phyloP scores from a whole-genome alignment of 768 basidiomycete genomes.

The Boletus pseudopeckii region DNA sequence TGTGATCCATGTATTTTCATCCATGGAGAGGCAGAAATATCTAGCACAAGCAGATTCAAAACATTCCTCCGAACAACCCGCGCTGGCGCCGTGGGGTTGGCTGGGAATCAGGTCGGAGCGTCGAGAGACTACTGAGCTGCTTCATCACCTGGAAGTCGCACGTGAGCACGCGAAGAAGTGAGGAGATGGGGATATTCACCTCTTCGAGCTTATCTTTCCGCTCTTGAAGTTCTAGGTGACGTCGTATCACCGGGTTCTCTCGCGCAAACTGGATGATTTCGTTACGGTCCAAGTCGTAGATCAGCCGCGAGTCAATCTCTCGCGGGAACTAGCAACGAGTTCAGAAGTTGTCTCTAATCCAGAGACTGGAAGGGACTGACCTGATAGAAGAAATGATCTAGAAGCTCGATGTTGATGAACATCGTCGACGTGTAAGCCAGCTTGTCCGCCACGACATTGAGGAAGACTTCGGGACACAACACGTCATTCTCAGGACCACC shows the following conservation, averaged over 20 bases:
- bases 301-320: slow-evolving; percentile 90
- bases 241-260: slow-evolving; percentile 87
- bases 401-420: slow-evolving; percentile 98
- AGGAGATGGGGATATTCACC: slow-evolving; percentile 38
- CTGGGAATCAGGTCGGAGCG: slow-evolving; percentile 79
- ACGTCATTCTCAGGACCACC: slow-evolving; percentile 84
- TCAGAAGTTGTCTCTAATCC: not conserved
- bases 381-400: slow-evolving; percentile 99
- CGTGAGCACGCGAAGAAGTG: slow-evolving; percentile 6
- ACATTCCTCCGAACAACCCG: slow-evolving; percentile 76
- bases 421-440: slow-evolving; percentile 93
- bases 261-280: slow-evolving; percentile 91
- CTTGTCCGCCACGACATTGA: slow-evolving; percentile 96
- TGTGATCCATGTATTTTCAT: slow-evolving; percentile 3
- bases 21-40: not conserved
- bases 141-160: slow-evolving; percentile 75
- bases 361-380: slow-evolving; percentile 39
- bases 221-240: slow-evolving; percentile 91
- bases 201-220: slow-evolving; percentile 97
- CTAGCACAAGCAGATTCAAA: slow-evolving; percentile 41
- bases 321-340: slow-evolving; percentile 76
- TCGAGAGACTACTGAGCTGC: slow-evolving; percentile 87
- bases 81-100: slow-evolving; percentile 69
- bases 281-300: slow-evolving; percentile 88
- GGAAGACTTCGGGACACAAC: slow-evolving; percentile 95